Evolutionary conservation across 148 eudicot genomes (phyloP).

Genomic region (Fagopyrum tataricum): DNA sequence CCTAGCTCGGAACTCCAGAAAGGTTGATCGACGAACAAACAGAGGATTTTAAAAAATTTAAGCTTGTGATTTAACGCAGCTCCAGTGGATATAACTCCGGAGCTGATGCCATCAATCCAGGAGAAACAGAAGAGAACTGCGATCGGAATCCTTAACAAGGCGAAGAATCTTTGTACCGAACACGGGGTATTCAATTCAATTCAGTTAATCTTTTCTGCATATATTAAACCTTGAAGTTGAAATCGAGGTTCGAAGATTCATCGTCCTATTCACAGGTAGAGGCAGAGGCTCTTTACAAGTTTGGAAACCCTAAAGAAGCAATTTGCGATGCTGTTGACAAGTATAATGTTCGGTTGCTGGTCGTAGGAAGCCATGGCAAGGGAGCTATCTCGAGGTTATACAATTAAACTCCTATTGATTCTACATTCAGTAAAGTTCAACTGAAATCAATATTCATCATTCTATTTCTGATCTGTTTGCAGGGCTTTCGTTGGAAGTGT

Average conservation of each 20-base stretch:
- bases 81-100: constrained; percentile 15
- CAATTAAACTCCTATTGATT: not conserved
- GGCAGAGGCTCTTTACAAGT: constrained; percentile 41
- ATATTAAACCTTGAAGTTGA: not conserved
- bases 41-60: no score
- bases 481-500: constrained; percentile 56
- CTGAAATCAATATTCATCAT: not conserved
- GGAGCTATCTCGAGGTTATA: constrained; percentile 45
- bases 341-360: constrained; percentile 34
- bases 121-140: constrained; percentile 40
- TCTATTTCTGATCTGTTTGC: not conserved
- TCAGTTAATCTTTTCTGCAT: no score
- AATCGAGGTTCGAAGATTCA: not conserved
- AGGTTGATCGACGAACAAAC: no score
- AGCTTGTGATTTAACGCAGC: constrained; percentile 20
- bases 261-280: constrained; percentile 23
- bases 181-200: constrained; percentile 43
- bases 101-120: constrained; percentile 34
- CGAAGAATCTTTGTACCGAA: constrained; percentile 40
- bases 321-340: constrained; percentile 62
- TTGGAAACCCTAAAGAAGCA: constrained; percentile 57
- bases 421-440: not conserved
- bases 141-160: constrained; percentile 38
- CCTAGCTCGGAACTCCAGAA: no score
- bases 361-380: constrained; percentile 54